Evolutionary conservation across 768 basidiomycete genomes (phyloP).

Genomic region (Sporobolomyces roseus): DNA sequence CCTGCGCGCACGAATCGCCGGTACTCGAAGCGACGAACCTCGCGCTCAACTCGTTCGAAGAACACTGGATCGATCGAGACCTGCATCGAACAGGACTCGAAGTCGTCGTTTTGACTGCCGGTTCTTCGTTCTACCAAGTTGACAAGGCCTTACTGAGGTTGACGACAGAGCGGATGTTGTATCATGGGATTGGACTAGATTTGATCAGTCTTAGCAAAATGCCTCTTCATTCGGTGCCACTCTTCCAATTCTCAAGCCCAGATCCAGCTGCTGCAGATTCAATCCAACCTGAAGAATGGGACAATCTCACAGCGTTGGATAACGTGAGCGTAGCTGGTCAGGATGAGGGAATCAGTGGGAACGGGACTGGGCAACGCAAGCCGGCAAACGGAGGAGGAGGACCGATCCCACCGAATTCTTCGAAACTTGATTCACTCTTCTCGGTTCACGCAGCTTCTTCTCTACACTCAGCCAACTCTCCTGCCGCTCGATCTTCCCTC

Average conservation of each 20-base stretch:
- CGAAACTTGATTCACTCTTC: neutral
- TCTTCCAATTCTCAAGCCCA: slow-evolving; percentile 63
- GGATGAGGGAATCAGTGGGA: no score
- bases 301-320: neutral
- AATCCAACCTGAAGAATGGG: neutral
- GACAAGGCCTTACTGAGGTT: slow-evolving; percentile 82
- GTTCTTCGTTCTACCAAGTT: slow-evolving; percentile 88
- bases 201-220: slow-evolving; percentile 83
- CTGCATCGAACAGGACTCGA: slow-evolving; percentile 79
- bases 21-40: slow-evolving; percentile 93
- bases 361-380: no score
- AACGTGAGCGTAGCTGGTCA: neutral
- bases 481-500: neutral
- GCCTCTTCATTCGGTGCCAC: slow-evolving; percentile 85
- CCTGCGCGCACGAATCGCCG: slow-evolving; percentile 87
- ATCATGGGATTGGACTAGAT: slow-evolving; percentile 86
- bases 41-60: slow-evolving; percentile 84
- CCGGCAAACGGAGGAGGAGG: no score
- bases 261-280: slow-evolving; percentile 24
- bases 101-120: slow-evolving; percentile 83
- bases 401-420: no score
- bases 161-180: slow-evolving; percentile 87
- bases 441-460: neutral
- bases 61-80: slow-evolving; percentile 91
- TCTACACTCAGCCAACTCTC: neutral